Evolutionary conservation across 805 yeast genomes (phyloP), one percentile per base, ranked within the genome.

Genomic region (Barnettozyma pratensis): DNA sequence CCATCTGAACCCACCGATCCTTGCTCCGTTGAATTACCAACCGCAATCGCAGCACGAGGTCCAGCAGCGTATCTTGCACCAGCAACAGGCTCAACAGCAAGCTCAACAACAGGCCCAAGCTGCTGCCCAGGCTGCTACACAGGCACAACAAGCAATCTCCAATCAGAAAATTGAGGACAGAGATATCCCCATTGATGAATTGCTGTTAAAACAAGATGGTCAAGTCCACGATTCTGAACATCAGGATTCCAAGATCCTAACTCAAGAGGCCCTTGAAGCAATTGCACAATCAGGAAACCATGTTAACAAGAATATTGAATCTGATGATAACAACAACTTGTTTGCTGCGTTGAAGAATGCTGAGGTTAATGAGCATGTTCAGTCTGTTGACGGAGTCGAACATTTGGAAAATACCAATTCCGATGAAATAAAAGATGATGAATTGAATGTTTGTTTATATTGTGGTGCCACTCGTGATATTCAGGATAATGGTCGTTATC

Each of bases 401-500:
- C 14, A 36, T 35, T 19, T 10, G 7, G 31, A 26, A 11, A 34
- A 29, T 36, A 27, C 41, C 12, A 26, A 9, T 14, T 19, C 36
- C 32, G 43, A 39, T 10, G 37, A 31, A 8, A 7, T 10, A 4
- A 31, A 34, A 32, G 52, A 44, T 32, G 51, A 43, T 31, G 52
- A 52, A 6, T 39, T 47, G 25, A 46, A 47, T 31, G 44, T 40
- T 42, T 60, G 64, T 45, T 30, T 57, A 12, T 59, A 57, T 50
- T 60, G 64, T 45, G 62, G 59, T 39, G 56, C 54, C 8, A 51
- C 50, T 19, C 54, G 60, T 27, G 44, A 53, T 25, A 51, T 59
- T 27, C 49, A 58, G n/a, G 64, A 60, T 40, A 59, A 59, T 40
- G 64, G 63, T 19, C 59, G 62, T 25, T 60, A 57, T 42, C 55